Evolutionary conservation across 164 flowering plant genomes (phyloP), one percentile per base, ranked within the genome.

Genomic region (Magnolia changhungtana): DNA sequence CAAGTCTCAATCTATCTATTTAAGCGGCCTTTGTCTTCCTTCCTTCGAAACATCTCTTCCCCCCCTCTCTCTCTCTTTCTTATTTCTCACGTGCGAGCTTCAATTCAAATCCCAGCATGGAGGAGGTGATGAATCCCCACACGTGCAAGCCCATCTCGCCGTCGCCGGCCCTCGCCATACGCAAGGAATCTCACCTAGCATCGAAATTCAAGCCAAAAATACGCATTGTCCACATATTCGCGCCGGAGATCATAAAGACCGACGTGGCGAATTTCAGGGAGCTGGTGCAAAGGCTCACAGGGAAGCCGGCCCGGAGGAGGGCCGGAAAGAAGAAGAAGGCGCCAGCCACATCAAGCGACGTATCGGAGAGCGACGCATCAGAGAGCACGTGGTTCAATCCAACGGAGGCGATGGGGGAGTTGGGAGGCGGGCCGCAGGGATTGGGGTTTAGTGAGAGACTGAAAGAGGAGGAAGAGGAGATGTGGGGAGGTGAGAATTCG

Each of bases 181-280:
- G 86, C 87, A 87, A 73, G 65, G 76, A 87, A 27, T 90, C 98
- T 8, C 90, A 87, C 5, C 77, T 83, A 1, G 87, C 90, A 72
- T 83, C 91, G 1, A 90, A 90, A 82, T 45, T 79, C 73, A 87
- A 89, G 87, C 97, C 97, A 7, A 89, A 89, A 75, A 86, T 94
- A 49, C 85, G 98, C 16, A 94, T 94, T 63, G 85, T 94, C 72
- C 98, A 94, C 90, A 85, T 94, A 79, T 91, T 85, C 79, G 96
- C 98, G 50, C 98, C 98, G 20, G 92, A 92, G 84, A 89, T 94
- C 86, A 94, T 94, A 86, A 90, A 94, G 79, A 94, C 98, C 16
- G 98, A 92, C 72, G 94, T 80, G 0, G 92, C 82, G 0, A 92
- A 92, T 77, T 94, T 94, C 79, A 61, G 97, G 52, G 98, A 90